These are phyloP conservation scores for Blastomyces gilchristii DNA, from an alignment of 2,329 filamentous ascomycete genomes.

Conservation along the genomic window DNA sequence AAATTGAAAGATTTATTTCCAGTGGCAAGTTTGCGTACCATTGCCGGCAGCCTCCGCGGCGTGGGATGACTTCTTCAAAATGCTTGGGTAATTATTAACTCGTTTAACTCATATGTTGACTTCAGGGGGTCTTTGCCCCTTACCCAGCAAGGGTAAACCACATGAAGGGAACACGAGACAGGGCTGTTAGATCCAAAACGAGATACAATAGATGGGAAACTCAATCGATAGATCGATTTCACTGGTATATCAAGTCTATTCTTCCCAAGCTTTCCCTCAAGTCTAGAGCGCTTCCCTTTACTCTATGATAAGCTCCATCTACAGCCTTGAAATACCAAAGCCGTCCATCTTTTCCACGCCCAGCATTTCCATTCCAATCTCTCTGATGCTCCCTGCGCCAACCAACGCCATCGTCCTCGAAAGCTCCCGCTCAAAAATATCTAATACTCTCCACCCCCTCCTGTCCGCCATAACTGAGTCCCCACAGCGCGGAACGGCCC, in stretches of 20 bases:
- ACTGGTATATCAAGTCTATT: not conserved
- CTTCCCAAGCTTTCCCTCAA: not conserved
- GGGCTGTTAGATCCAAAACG: not conserved
- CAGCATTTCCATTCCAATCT: conserved; percentile 15
- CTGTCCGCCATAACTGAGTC: conserved; percentile 46
- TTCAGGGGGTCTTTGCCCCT: too few relatives aligned
- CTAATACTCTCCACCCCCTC: conserved; percentile 46
- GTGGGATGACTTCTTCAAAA: too few relatives aligned
- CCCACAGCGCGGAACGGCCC: conserved; percentile 50
- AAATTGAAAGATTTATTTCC: not conserved
- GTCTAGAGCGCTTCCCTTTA: not conserved
- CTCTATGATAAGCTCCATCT: not conserved
- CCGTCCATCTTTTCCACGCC: conserved; percentile 15
- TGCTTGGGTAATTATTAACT: too few relatives aligned
- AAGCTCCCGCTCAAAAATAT: conserved; percentile 43
- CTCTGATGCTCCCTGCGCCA: conserved; percentile 16
- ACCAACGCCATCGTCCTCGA: conserved; percentile 19
- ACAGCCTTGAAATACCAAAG: conserved; percentile 16
- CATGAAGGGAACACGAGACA: too few relatives aligned
- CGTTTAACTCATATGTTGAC: too few relatives aligned
- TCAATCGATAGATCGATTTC: not conserved
- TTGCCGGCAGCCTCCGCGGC: too few relatives aligned
- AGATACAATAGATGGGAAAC: not conserved
- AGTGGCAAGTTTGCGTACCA: not conserved
- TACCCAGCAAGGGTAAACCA: too few relatives aligned